Conservation (phyloP, 2,329 filamentous ascomycete species). For the Orbilia blumenaviensis region DNA sequence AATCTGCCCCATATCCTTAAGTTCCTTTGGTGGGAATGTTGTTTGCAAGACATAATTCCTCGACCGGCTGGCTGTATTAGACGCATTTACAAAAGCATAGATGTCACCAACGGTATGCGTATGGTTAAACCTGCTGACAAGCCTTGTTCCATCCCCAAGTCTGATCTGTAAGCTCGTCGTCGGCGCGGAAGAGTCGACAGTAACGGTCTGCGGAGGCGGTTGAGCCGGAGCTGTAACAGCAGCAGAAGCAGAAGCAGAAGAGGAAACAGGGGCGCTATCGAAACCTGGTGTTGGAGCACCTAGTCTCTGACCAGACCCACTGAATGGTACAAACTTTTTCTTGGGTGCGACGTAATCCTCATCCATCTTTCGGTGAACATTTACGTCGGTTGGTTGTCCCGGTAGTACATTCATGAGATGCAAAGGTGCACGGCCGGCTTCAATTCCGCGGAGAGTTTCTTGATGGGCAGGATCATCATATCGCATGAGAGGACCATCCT, state of each 20-base stretch:
- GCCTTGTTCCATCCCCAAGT: slow-evolving; percentile 77
- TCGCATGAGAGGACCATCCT: slow-evolving; percentile 78
- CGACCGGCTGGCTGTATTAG: slow-evolving; percentile 67
- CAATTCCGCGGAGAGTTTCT: slow-evolving; percentile 77
- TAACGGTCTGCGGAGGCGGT: slow-evolving; percentile 58
- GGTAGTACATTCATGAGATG: slow-evolving; percentile 79
- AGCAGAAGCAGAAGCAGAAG: slow-evolving; percentile 59
- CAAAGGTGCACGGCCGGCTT: slow-evolving; percentile 77
- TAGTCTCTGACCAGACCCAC: slow-evolving; percentile 75
- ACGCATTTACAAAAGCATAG: slow-evolving; percentile 76
- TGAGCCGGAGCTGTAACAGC: slow-evolving; percentile 59
- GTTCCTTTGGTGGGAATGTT: slow-evolving; percentile 83
- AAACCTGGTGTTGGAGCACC: slow-evolving; percentile 77
- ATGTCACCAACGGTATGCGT: slow-evolving; percentile 80
- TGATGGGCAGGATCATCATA: slow-evolving; percentile 82
- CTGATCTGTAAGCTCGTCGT: slow-evolving; percentile 78
- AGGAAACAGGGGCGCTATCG: slow-evolving; percentile 60
- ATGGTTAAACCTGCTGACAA: slow-evolving; percentile 83
- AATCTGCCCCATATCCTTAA: slow-evolving; percentile 70
- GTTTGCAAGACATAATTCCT: slow-evolving; percentile 80
- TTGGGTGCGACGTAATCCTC: slow-evolving; percentile 78
- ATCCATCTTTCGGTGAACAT: slow-evolving; percentile 76
- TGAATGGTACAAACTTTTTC: slow-evolving; percentile 79
- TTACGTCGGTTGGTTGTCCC: slow-evolving; percentile 80
- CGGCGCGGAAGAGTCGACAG: slow-evolving; percentile 73